phyloP scores from a whole-genome alignment of 495 filamentous ascomycete genomes.

The Podospora pseudocomata region DNA sequence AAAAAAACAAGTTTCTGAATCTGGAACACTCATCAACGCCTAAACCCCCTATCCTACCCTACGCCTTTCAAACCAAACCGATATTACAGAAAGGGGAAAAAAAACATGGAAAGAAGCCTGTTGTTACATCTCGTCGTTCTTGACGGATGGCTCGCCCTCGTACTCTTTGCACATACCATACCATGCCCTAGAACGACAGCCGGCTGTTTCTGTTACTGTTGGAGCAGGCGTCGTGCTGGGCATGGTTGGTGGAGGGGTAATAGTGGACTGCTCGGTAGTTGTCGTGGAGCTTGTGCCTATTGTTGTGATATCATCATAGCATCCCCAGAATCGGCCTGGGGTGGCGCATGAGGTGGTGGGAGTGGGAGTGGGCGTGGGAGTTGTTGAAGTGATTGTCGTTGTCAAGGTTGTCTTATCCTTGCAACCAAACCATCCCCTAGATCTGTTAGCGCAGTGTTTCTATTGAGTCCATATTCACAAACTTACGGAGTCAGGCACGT shows the following conservation, averaged over 20 bases:
- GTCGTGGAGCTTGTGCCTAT: slow-evolving; percentile 23
- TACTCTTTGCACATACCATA: slow-evolving; percentile 44
- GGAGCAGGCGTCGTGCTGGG: slow-evolving; percentile 26
- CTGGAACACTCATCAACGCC: not conserved
- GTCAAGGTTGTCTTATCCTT: slow-evolving; percentile 41
- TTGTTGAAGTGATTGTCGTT: slow-evolving; percentile 27
- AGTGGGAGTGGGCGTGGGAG: slow-evolving; percentile 26
- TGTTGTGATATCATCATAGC: slow-evolving; percentile 48
- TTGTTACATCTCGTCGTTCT: slow-evolving; percentile 26
- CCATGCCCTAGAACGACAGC: slow-evolving; percentile 40
- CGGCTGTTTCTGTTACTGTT: slow-evolving; percentile 26
- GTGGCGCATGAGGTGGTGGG: slow-evolving; percentile 48
- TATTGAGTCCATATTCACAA: slow-evolving; percentile 41
- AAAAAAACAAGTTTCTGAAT: not conserved
- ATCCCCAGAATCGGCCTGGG: slow-evolving; percentile 56
- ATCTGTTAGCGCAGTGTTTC: slow-evolving; percentile 48
- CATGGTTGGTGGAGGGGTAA: slow-evolving; percentile 32
- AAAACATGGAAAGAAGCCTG: not conserved
- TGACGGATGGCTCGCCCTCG: slow-evolving; percentile 13
- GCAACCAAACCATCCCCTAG: slow-evolving; percentile 67
- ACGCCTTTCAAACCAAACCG: not conserved
- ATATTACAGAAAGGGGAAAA: not conserved
- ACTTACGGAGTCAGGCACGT: slow-evolving; percentile 55
- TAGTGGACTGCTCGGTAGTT: slow-evolving; percentile 30
- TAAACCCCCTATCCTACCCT: not conserved